A percentile compares a stretch with the other conserved stretches of the same genome.
phyloP scores from a whole-genome alignment of 139 green algal species.

The Auxenochlorella protothecoides region DNA sequence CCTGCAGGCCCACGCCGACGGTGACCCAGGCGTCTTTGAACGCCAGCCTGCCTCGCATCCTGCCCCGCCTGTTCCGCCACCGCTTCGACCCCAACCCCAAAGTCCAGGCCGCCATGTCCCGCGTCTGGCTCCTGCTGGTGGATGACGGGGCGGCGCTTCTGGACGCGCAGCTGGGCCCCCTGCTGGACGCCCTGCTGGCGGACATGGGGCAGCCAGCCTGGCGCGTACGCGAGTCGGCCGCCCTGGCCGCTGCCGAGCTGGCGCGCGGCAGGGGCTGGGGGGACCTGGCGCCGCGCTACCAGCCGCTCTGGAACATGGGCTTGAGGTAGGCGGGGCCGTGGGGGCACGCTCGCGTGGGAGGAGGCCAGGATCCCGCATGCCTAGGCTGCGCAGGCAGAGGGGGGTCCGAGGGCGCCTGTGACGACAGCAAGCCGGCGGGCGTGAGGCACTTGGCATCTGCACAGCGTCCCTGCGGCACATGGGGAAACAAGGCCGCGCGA shows the following conservation, averaged over 20 bases:
- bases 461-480: background rate
- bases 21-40: conserved; percentile 54
- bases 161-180: conserved; percentile 50
- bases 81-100: conserved; percentile 75
- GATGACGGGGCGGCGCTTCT: conserved; percentile 47
- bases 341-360: too few relatives aligned
- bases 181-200: conserved; percentile 40
- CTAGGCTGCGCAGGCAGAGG: too few relatives aligned
- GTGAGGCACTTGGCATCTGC: too few relatives aligned
- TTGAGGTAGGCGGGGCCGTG: conserved; percentile 33
- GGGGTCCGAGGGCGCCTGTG: too few relatives aligned
- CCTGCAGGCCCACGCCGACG: conserved; percentile 51
- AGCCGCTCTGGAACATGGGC: conserved; percentile 59
- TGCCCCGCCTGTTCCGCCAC: conserved; percentile 77
- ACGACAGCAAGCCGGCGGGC: too few relatives aligned
- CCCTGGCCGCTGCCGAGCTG: conserved; percentile 59
- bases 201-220: conserved; percentile 70
- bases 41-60: conserved; percentile 52
- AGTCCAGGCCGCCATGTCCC: conserved; percentile 19
- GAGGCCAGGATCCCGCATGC: too few relatives aligned
- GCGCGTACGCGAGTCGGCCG: conserved; percentile 70
- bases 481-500: background rate
- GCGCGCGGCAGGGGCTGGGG: conserved; percentile 39
- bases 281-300: conserved; percentile 48
- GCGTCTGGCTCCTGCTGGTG: conserved; percentile 74